Conservation (phyloP, 768 basidiomycete genomes). For the Rhodotorula sphaerocarpa region DNA sequence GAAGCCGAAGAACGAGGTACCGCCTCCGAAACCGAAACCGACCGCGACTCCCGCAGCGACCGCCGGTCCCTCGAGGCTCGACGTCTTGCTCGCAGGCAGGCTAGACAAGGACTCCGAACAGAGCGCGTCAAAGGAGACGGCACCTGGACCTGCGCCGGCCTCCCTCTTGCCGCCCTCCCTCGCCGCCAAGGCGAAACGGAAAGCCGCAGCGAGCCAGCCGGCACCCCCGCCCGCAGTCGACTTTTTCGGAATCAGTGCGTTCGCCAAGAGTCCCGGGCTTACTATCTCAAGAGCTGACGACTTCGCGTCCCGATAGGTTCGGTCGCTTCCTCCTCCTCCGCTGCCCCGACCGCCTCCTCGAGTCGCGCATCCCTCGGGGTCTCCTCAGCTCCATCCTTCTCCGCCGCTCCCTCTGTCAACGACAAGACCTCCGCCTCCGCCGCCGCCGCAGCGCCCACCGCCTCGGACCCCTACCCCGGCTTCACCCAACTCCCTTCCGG, state of each 20-base stretch:
- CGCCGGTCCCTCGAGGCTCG: not conserved
- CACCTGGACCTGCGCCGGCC: no score
- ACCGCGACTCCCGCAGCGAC: not conserved
- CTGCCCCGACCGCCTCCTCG: not conserved
- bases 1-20: slow-evolving; percentile 27
- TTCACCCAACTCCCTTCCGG: slow-evolving; percentile 79
- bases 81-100: not conserved
- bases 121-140: not conserved
- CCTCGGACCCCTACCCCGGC: slow-evolving; percentile 69
- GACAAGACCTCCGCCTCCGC: not conserved
- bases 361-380: not conserved
- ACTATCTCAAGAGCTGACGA: not conserved
- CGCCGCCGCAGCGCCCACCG: slow-evolving; percentile 49
- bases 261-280: not conserved
- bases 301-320: not conserved
- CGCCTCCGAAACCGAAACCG: not conserved
- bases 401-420: slow-evolving; percentile 6
- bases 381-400: slow-evolving; percentile 4
- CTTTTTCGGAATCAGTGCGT: slow-evolving; percentile 41
- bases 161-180: slow-evolving; percentile 30
- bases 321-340: not conserved
- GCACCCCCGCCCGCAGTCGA: slow-evolving; percentile 20
- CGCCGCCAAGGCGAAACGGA: slow-evolving; percentile 30
- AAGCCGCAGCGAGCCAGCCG: slow-evolving; percentile 1
- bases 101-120: no score